These are phyloP conservation scores for Raddia guianensis DNA, from an alignment of 176 grass and related monocot genomes.

Conservation along the genomic window DNA sequence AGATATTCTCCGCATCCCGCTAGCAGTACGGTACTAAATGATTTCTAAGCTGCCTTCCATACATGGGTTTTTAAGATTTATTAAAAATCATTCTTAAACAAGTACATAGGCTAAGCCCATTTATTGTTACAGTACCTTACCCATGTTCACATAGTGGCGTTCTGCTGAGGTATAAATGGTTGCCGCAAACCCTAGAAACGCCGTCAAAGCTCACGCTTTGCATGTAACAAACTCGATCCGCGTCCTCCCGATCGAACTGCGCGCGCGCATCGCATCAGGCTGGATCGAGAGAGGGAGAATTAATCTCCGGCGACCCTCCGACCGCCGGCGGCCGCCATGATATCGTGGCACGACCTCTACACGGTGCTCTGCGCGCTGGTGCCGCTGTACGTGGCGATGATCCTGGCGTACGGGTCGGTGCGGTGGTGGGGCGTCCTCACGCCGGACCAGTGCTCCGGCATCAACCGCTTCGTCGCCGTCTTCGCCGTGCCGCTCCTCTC, in stretches of 20 bases:
- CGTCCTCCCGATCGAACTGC: not conserved
- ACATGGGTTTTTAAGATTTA: too few relatives aligned
- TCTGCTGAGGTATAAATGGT: not conserved
- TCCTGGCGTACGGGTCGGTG: slow-evolving; percentile 70
- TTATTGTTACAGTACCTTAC: too few relatives aligned
- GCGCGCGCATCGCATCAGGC: not conserved
- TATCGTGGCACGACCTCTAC: slow-evolving; percentile 71
- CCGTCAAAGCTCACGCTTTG: not conserved
- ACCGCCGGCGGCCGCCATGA: slow-evolving; percentile 46
- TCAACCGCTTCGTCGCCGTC: slow-evolving; percentile 76
- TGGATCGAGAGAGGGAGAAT: not conserved
- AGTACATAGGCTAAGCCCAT: too few relatives aligned
- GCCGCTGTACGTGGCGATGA: slow-evolving; percentile 80
- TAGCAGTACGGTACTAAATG: too few relatives aligned
- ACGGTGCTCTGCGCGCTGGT: slow-evolving; percentile 69
- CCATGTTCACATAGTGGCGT: too few relatives aligned
- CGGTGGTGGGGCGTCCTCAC: slow-evolving; percentile 72
- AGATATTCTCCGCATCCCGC: too few relatives aligned
- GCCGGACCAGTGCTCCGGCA: slow-evolving; percentile 71
- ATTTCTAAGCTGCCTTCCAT: too few relatives aligned
- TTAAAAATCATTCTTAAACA: too few relatives aligned
- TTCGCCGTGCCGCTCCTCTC: slow-evolving; percentile 85
- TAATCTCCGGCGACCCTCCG: not conserved
- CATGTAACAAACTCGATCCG: slow-evolving; percentile 26
- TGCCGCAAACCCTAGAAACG: not conserved